These are phyloP conservation scores for Leishmania gerbilli DNA, from an alignment of 208 protist species.

Conservation along the genomic window DNA sequence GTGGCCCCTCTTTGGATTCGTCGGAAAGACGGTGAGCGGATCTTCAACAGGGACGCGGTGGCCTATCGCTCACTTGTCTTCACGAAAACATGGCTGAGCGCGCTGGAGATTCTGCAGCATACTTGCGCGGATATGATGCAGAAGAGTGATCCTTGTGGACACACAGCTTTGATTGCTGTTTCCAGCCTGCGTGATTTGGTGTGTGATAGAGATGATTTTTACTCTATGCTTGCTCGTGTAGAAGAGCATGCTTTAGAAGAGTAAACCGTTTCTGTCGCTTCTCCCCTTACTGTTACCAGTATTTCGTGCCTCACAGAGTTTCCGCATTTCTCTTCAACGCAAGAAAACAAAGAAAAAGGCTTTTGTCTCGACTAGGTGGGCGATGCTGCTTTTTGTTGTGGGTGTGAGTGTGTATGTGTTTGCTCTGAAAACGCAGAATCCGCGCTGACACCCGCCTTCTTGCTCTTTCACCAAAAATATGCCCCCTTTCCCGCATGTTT, in stretches of 20 bases:
- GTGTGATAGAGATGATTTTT: slow-evolving; percentile 39
- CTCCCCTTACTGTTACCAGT: neutral
- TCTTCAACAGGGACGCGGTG: slow-evolving; percentile 23
- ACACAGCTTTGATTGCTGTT: slow-evolving; percentile 48
- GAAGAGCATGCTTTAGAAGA: slow-evolving; percentile 22
- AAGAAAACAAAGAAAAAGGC: neutral
- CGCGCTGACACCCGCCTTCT: neutral
- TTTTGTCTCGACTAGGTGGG: neutral
- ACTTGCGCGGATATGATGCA: slow-evolving; percentile 31
- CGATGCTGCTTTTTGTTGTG: neutral
- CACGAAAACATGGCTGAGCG: slow-evolving; percentile 45
- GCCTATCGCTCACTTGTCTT: slow-evolving; percentile 36
- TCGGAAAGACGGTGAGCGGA: slow-evolving; percentile 17
- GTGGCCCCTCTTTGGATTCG: slow-evolving; percentile 24
- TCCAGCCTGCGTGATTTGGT: slow-evolving; percentile 59
- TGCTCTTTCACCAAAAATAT: neutral
- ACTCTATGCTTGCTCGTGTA: slow-evolving; percentile 34
- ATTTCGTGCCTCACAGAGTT: neutral
- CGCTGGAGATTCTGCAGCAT: slow-evolving; percentile 31
- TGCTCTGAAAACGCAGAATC: neutral
- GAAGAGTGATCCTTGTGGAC: slow-evolving; percentile 35
- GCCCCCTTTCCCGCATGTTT: neutral
- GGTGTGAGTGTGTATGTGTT: no score
- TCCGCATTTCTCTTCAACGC: neutral
- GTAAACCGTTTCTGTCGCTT: neutral